Evolutionary conservation across 2,329 filamentous ascomycete species (phyloP).

Genomic region (Epichloe typhina): DNA sequence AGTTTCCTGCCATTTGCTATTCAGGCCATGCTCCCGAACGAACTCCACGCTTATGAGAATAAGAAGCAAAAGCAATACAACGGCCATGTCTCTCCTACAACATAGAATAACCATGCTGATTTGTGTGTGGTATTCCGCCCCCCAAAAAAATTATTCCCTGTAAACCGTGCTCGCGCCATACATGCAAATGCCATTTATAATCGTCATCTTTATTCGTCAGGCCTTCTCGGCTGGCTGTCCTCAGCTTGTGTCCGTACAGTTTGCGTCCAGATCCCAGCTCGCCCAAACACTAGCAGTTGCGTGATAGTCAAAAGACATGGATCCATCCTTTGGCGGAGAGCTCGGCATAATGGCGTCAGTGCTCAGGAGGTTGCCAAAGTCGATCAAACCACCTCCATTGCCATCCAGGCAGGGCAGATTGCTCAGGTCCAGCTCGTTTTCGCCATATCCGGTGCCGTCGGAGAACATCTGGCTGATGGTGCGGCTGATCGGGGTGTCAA

Average conservation of each 20-base stretch:
- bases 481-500: constrained; percentile 46
- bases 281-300: constrained; percentile 16
- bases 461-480: constrained; percentile 52
- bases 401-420: constrained; percentile 26
- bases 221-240: background rate
- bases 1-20: background rate
- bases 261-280: constrained; percentile 14
- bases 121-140: background rate
- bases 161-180: background rate
- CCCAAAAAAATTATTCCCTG: background rate
- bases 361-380: constrained; percentile 35
- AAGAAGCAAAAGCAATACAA: background rate
- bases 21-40: background rate
- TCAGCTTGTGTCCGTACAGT: background rate
- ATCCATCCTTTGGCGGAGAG: constrained; percentile 28
- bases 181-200: background rate
- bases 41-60: background rate
- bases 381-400: constrained; percentile 23
- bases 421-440: constrained; percentile 31
- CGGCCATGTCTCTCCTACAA: background rate
- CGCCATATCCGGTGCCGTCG: constrained; percentile 34
- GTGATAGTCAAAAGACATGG: constrained; percentile 18
- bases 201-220: background rate
- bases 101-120: background rate
- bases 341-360: constrained; percentile 35